These are phyloP conservation scores for Fusarium algeriense DNA, from an alignment of 2,329 filamentous ascomycete species.

Conservation along the genomic window DNA sequence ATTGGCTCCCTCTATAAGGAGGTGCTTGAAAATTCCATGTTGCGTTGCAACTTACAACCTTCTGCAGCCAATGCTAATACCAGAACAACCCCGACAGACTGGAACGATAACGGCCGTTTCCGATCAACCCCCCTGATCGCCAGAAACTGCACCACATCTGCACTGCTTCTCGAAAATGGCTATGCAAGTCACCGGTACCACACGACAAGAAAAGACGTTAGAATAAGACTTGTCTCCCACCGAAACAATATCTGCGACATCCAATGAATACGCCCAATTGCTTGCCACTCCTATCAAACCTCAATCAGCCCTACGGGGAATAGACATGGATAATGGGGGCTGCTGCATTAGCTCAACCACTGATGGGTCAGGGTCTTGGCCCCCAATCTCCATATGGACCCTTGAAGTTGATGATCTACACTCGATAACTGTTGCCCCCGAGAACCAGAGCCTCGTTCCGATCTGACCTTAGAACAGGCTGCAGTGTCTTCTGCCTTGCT, in stretches of 20 bases:
- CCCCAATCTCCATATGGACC: slow-evolving; percentile 38
- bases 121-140: slow-evolving; percentile 21
- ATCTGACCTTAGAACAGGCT: slow-evolving; percentile 42
- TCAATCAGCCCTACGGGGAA: slow-evolving; percentile 45
- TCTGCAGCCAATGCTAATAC: neutral
- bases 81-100: slow-evolving; percentile 17
- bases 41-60: slow-evolving; percentile 13
- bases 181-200: slow-evolving; percentile 24
- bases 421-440: slow-evolving; percentile 31
- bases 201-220: slow-evolving; percentile 10
- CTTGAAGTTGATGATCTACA: slow-evolving; percentile 40
- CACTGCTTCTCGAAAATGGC: slow-evolving; percentile 19
- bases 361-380: slow-evolving; percentile 41
- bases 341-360: slow-evolving; percentile 44
- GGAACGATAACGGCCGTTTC: slow-evolving; percentile 15
- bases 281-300: slow-evolving; percentile 29
- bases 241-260: slow-evolving; percentile 1
- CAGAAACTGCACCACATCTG: neutral
- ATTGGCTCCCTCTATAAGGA: slow-evolving; percentile 24
- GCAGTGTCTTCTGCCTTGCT: slow-evolving; percentile 42
- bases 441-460: slow-evolving; percentile 35
- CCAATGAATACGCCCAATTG: slow-evolving; percentile 27
- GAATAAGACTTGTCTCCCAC: slow-evolving; percentile 17
- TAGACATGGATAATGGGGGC: slow-evolving; percentile 28
- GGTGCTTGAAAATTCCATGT: slow-evolving; percentile 18